Conservation (phyloP, 176 grass and related monocot species). For the Oryza meridionalis region DNA sequence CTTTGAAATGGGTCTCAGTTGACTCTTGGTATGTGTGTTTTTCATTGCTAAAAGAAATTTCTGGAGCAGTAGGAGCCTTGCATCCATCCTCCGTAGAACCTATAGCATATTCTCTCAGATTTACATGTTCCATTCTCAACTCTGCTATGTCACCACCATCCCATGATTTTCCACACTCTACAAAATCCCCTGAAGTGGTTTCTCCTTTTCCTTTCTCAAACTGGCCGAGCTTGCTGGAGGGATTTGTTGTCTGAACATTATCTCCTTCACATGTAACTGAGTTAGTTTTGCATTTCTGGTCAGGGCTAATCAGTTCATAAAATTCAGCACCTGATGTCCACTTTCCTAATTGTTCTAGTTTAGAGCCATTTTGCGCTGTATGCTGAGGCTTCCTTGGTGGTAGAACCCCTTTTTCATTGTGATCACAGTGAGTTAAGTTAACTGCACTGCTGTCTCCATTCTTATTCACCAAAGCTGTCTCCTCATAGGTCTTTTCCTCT, state of each 20-base stretch:
- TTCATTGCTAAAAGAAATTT: slow-evolving; percentile 37
- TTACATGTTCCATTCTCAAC: slow-evolving; percentile 32
- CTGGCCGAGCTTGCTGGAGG: slow-evolving; percentile 25
- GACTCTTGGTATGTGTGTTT: slow-evolving; percentile 29
- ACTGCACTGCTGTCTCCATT: slow-evolving; percentile 13
- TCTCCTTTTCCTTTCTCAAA: slow-evolving; percentile 51
- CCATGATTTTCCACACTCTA: slow-evolving; percentile 41
- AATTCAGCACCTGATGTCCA: slow-evolving; percentile 80
- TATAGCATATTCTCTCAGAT: slow-evolving; percentile 37
- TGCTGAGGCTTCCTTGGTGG: slow-evolving; percentile 44
- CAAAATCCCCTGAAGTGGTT: slow-evolving; percentile 34
- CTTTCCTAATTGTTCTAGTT: slow-evolving; percentile 60
- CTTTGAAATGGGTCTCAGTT: slow-evolving; percentile 21
- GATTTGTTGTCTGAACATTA: slow-evolving; percentile 36
- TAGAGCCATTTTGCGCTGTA: slow-evolving; percentile 35
- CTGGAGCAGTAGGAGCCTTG: slow-evolving; percentile 18
- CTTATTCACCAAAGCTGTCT: slow-evolving; percentile 32
- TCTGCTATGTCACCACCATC: slow-evolving; percentile 28
- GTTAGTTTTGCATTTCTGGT: slow-evolving; percentile 36
- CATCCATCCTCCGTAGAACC: slow-evolving; percentile 25
- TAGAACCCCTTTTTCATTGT: slow-evolving; percentile 38
- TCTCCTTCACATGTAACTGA: slow-evolving; percentile 32
- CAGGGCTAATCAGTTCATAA: slow-evolving; percentile 60
- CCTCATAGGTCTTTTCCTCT: slow-evolving; percentile 44
- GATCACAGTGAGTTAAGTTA: slow-evolving; percentile 34